Percentiles rank a stretch among this genome's conserved stretches.
Conservation (phyloP, 805 yeast genomes). For the Yarrowia alimentaria region DNA sequence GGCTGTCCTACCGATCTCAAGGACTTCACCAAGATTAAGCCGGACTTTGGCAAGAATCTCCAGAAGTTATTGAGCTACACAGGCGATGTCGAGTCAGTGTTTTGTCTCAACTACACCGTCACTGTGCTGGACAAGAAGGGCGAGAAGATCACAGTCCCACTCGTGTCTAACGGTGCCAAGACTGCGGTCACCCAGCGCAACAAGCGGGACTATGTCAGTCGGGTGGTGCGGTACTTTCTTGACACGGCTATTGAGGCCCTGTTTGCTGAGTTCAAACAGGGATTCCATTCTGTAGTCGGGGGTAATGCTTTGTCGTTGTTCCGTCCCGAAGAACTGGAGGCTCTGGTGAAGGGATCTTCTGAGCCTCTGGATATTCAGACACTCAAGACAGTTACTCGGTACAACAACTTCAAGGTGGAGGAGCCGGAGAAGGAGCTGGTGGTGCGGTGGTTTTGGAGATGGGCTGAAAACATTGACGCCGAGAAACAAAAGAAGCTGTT, state of each 20-base stretch:
- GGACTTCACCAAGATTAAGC: constrained; percentile 69
- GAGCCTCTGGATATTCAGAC: constrained; percentile 67
- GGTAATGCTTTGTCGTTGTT: constrained; percentile 79
- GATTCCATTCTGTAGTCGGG: constrained; percentile 74
- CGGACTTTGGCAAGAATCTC: constrained; percentile 58
- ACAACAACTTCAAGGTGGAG: constrained; percentile 46
- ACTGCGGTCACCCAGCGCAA: constrained; percentile 62
- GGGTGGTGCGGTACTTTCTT: constrained; percentile 61
- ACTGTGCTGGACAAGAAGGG: too few species aligned
- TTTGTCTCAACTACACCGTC: constrained; percentile 65
- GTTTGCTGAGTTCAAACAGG: constrained; percentile 59
- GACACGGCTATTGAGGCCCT: constrained; percentile 53
- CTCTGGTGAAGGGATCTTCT: constrained; percentile 72
- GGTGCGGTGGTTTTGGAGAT: constrained; percentile 86
- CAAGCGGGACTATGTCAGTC: constrained; percentile 57
- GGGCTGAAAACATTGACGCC: constrained; percentile 49
- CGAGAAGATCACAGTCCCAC: too few species aligned
- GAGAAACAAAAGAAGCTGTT: constrained; percentile 61
- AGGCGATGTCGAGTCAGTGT: constrained; percentile 43
- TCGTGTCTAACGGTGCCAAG: too few species aligned
- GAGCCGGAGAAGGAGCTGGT: constrained; percentile 44
- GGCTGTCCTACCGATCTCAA: constrained; percentile 52
- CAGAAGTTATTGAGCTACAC: constrained; percentile 47
- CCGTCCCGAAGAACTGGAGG: constrained; percentile 76
- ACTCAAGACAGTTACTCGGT: constrained; percentile 69